These are phyloP conservation scores for Amauroascus niger DNA, from an alignment of 2,329 filamentous ascomycete species.

Conservation along the genomic window DNA sequence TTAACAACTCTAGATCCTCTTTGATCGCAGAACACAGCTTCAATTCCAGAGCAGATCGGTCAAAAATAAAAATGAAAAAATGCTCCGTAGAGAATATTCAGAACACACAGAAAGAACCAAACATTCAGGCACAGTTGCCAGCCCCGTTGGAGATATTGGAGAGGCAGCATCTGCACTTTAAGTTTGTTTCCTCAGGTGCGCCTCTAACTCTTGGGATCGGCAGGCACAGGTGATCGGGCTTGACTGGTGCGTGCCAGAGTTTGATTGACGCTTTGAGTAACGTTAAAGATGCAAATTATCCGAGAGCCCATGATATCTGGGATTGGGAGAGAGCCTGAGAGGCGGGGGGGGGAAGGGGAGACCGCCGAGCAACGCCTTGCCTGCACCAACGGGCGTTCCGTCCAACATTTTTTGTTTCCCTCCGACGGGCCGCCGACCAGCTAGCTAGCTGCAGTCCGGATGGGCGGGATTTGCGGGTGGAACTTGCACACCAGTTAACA, in stretches of 20 bases:
- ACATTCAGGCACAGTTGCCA: neutral
- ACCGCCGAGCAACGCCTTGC: neutral
- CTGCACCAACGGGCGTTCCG: neutral
- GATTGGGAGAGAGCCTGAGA: too few species aligned
- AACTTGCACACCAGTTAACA: too few species aligned
- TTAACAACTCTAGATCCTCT: neutral
- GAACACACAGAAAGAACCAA: neutral
- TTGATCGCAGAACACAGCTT: too few species aligned
- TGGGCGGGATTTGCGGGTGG: neutral
- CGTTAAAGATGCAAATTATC: neutral
- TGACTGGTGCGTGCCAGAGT: neutral
- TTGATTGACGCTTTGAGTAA: constrained; percentile 3
- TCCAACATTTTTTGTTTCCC: neutral
- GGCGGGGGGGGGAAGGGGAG: neutral
- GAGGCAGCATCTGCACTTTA: constrained; percentile 1
- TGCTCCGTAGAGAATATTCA: neutral
- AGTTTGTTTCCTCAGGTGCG: neutral
- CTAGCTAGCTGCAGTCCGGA: neutral
- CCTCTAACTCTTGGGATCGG: constrained; percentile 2
- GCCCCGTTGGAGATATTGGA: neutral
- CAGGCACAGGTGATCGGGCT: constrained; percentile 3
- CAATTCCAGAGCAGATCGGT: neutral
- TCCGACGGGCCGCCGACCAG: neutral
- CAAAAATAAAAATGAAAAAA: neutral
- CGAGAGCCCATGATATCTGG: too few species aligned